A percentile compares a stretch with the other conserved stretches of the same genome.
Evolutionary conservation across 352 stramenopile genomes (phyloP).

Genomic region (Phytophthora quininea): DNA sequence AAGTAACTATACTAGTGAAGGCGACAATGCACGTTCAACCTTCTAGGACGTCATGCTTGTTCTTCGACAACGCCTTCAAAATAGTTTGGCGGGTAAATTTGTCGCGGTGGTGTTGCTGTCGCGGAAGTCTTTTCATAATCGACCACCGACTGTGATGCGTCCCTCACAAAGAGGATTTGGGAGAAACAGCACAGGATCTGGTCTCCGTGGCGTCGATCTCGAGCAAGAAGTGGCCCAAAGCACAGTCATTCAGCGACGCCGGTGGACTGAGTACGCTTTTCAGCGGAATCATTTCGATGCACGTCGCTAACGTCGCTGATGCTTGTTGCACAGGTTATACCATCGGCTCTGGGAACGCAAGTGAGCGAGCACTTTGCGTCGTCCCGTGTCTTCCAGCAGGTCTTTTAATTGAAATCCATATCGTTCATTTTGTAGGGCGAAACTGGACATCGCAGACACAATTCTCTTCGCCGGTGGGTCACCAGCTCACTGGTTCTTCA

Average conservation of each 20-base stretch:
- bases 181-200: too few species aligned
- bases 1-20: too few species aligned
- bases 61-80: too few species aligned
- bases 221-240: conserved; percentile 58
- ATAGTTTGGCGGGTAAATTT: too few species aligned
- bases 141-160: too few species aligned
- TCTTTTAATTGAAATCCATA: background rate
- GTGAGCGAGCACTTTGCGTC: conserved; percentile 23
- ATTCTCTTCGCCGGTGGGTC: conserved; percentile 54
- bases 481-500: conserved; percentile 65
- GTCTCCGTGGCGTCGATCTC: conserved; percentile 51
- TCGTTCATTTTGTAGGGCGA: conserved; percentile 32
- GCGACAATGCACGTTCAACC: too few species aligned
- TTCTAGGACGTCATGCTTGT: too few species aligned
- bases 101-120: too few species aligned
- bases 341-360: conserved; percentile 62
- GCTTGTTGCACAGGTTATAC: conserved; percentile 44
- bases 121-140: too few species aligned
- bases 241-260: conserved; percentile 49
- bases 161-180: too few species aligned
- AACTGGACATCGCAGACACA: conserved; percentile 66
- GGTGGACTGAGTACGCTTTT: conserved; percentile 59
- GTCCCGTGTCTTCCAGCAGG: background rate
- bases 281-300: background rate
- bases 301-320: conserved; percentile 1